Conservation (phyloP, 1,284 basidiomycete genomes). For the Rhodofomes roseus region DNA sequence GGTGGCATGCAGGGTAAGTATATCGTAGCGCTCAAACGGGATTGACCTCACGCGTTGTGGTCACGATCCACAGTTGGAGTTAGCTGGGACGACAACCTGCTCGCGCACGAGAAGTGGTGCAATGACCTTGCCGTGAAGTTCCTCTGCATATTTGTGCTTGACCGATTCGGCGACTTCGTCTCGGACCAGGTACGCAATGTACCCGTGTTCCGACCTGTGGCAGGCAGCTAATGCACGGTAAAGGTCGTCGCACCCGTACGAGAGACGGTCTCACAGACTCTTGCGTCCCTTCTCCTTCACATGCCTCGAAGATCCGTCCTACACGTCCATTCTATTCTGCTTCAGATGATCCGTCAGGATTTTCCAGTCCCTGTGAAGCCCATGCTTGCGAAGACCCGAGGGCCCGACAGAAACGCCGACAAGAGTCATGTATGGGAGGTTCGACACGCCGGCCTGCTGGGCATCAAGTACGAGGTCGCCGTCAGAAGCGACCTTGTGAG, state of each 20-base stretch:
- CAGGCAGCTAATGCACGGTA: neutral
- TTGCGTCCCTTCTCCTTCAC: slow-evolving; percentile 86
- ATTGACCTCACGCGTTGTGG: neutral
- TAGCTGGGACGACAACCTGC: slow-evolving; percentile 52
- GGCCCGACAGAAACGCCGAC: slow-evolving; percentile 28
- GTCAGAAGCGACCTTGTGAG: slow-evolving; percentile 84
- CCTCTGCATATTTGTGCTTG: slow-evolving; percentile 90
- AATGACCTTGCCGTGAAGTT: slow-evolving; percentile 86
- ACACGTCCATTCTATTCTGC: slow-evolving; percentile 80
- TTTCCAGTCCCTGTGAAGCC: slow-evolving; percentile 46
- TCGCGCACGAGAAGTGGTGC: slow-evolving; percentile 81
- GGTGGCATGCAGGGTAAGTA: slow-evolving; percentile 73
- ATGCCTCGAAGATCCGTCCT: slow-evolving; percentile 78
- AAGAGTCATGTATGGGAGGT: slow-evolving; percentile 92
- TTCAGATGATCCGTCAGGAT: slow-evolving; percentile 93
- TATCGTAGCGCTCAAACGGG: neutral
- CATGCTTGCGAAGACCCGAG: slow-evolving; percentile 30
- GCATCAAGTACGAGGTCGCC: slow-evolving; percentile 97
- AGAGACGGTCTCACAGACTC: slow-evolving; percentile 93
- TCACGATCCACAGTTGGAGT: slow-evolving; percentile 13
- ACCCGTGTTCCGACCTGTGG: no score
- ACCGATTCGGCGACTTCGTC: slow-evolving; percentile 97
- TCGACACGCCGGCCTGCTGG: slow-evolving; percentile 92
- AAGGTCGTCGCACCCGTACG: slow-evolving; percentile 95
- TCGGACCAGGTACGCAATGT: slow-evolving; percentile 74